Conservation (phyloP, 208 protist genomes). For the Tritrichomonas foetus region DNA sequence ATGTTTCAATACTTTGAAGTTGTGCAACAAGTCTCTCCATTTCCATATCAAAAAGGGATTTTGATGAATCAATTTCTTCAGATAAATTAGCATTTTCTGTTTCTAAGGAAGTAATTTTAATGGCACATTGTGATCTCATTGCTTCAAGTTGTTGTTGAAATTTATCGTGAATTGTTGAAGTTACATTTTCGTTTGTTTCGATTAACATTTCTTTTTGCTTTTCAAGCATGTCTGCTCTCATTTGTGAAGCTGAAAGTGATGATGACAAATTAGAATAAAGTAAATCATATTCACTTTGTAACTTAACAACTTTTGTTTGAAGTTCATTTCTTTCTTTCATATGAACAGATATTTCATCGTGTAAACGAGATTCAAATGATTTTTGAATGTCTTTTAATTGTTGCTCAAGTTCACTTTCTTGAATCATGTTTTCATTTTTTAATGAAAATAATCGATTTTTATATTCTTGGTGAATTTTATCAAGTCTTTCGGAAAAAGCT, state of each 20-base stretch:
- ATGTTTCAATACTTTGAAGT: too few relatives aligned
- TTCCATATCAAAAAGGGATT: too few relatives aligned
- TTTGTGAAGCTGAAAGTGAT: background rate
- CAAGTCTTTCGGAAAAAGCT: background rate
- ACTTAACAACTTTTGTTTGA: background rate
- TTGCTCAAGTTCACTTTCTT: background rate
- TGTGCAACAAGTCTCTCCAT: too few relatives aligned
- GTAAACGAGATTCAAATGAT: background rate
- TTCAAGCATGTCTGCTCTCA: background rate
- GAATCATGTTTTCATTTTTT: background rate
- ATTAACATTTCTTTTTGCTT: constrained; percentile 13
- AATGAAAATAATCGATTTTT: background rate
- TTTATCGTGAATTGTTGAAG: background rate
- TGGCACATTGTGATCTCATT: background rate
- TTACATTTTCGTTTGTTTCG: constrained; percentile 2
- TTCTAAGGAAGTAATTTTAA: background rate
- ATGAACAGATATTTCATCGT: background rate
- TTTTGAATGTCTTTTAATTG: background rate
- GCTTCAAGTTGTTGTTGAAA: background rate
- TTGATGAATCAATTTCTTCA: background rate
- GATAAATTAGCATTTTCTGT: background rate
- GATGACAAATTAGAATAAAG: background rate
- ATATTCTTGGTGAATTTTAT: background rate
- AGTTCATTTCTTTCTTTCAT: background rate
- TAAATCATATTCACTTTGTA: background rate